Conservation (phyloP, 2,329 filamentous ascomycete genomes). For the Trichoderma harzianum region DNA sequence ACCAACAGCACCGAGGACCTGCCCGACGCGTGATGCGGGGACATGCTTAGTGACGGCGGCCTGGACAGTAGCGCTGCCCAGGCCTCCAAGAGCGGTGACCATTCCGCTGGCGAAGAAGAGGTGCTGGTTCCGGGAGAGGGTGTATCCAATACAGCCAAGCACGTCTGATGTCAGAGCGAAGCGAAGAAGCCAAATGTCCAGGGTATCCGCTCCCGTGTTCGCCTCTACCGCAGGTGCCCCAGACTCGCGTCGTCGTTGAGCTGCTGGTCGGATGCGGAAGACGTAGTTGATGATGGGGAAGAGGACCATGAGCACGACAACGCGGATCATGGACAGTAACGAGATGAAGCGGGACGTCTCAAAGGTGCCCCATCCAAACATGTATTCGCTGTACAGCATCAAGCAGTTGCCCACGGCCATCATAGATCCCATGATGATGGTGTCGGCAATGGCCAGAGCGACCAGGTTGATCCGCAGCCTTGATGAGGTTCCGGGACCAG, state of each 20-base stretch:
- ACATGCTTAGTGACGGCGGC: constrained; percentile 88
- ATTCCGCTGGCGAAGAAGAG: constrained; percentile 71
- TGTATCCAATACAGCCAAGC: constrained; percentile 71
- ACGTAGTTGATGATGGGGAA: constrained; percentile 75
- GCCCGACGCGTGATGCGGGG: constrained; percentile 73
- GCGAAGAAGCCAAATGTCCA: constrained; percentile 77
- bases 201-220: constrained; percentile 67
- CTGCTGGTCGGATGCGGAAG: constrained; percentile 57
- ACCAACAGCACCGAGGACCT: constrained; percentile 84
- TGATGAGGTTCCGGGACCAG: constrained; percentile 56
- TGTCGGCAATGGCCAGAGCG: constrained; percentile 75
- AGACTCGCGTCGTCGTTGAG: constrained; percentile 37
- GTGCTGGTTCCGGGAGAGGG: constrained; percentile 57
- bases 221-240: constrained; percentile 40
- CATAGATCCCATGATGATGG: constrained; percentile 73
- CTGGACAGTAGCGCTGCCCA: constrained; percentile 81
- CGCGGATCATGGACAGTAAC: constrained; percentile 71
- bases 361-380: constrained; percentile 78
- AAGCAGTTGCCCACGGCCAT: constrained; percentile 80
- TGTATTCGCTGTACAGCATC: constrained; percentile 76
- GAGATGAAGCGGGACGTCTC: constrained; percentile 81
- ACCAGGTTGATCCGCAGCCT: constrained; percentile 76
- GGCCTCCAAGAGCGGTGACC: constrained; percentile 73
- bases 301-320: constrained; percentile 68
- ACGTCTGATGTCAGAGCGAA: constrained; percentile 72